A percentile compares a stretch with the other conserved stretches of the same genome.
phyloP scores from a whole-genome alignment of 331 rosid species.

The Quercus lobata region DNA sequence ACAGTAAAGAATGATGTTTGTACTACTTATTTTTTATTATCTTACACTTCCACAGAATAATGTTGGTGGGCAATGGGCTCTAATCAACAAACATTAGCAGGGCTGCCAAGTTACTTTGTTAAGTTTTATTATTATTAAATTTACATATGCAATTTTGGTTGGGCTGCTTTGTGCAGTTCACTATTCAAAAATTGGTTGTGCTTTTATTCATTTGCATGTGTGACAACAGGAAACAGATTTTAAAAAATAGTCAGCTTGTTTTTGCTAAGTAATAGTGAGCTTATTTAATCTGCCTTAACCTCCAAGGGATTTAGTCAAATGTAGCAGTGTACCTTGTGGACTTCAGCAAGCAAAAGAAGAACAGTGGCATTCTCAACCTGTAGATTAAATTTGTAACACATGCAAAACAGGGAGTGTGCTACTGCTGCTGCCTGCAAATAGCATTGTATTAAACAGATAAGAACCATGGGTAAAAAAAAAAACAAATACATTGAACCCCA shows the following conservation, averaged over 20 bases:
- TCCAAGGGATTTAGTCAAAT: conserved; percentile 11
- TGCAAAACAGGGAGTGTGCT: conserved; percentile 91
- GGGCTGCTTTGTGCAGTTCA: background rate
- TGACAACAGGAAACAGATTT: background rate
- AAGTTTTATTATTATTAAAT: background rate
- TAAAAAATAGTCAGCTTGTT: conserved; percentile 10
- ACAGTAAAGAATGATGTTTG: background rate
- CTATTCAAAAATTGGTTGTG: background rate
- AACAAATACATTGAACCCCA: background rate
- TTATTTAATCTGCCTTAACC: conserved; percentile 1
- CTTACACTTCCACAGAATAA: conserved; percentile 2
- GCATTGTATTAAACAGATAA: conserved; percentile 2
- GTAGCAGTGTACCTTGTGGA: conserved; percentile 69
- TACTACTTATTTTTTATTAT: background rate
- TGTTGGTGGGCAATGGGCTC: background rate
- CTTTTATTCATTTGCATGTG: conserved; percentile 1
- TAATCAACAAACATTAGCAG: conserved; percentile 4
- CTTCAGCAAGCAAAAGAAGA: conserved; percentile 96
- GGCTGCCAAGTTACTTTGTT: conserved; percentile 1
- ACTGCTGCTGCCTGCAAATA: conserved; percentile 78
- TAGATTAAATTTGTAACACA: conserved; percentile 90
- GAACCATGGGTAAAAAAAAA: background rate
- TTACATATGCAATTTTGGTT: conserved; percentile 1
- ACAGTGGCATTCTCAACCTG: conserved; percentile 91
- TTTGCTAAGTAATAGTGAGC: background rate